A percentile compares a stretch with the other conserved stretches of the same genome.
Evolutionary conservation across 2,329 filamentous ascomycete species (phyloP).

Genomic region (Colletotrichum spinosum): DNA sequence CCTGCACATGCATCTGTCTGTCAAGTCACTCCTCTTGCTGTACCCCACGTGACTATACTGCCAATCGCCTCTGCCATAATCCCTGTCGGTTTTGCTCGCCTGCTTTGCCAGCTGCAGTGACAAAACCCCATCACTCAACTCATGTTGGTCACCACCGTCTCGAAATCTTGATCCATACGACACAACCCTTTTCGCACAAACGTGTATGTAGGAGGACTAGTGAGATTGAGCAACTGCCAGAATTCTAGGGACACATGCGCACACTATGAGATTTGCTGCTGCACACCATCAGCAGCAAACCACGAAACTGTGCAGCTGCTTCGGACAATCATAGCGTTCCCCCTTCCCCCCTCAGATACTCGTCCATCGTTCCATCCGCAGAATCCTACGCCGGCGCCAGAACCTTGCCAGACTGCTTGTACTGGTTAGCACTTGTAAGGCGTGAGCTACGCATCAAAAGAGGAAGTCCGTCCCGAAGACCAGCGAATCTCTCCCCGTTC

Average conservation of each 20-base stretch:
- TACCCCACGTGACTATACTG: conserved; percentile 2
- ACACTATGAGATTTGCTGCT: background rate
- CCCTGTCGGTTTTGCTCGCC: conserved; percentile 15
- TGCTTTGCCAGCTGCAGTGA: conserved; percentile 16
- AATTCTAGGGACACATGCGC: background rate
- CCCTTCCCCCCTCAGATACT: background rate
- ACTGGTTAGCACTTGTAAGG: conserved; percentile 8
- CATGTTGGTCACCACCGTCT: no score
- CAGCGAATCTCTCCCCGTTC: conserved; percentile 11
- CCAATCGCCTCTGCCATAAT: conserved; percentile 13
- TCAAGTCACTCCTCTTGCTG: background rate
- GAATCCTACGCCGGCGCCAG: conserved; percentile 1
- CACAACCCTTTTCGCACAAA: background rate
- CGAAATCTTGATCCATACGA: no score
- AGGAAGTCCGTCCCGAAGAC: conserved; percentile 7
- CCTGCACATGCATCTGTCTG: background rate
- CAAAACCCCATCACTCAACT: background rate
- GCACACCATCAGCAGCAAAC: background rate
- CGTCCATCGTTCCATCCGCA: background rate
- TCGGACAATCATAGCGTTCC: background rate
- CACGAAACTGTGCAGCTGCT: background rate
- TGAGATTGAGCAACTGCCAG: background rate
- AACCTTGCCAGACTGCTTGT: background rate
- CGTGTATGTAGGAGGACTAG: no score
- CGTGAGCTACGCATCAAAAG: conserved; percentile 11